Percentiles rank a stretch among this genome's conserved stretches.
phyloP scores from a whole-genome alignment of 176 grass and related monocot species.

The Musa itinerans region DNA sequence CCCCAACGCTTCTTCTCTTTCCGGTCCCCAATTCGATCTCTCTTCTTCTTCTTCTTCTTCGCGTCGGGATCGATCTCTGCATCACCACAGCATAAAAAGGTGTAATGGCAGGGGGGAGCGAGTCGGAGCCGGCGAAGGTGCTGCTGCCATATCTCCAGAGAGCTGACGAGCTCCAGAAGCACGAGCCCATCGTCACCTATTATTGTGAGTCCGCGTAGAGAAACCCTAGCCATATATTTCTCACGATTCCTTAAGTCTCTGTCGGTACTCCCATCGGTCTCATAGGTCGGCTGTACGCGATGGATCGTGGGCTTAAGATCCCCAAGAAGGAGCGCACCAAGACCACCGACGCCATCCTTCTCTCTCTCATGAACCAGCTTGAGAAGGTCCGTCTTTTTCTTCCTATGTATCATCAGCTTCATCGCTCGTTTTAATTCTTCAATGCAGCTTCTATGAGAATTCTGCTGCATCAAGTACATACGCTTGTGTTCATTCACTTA shows the following conservation, averaged over 20 bases:
- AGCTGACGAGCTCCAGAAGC: conserved; percentile 98
- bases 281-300: conserved; percentile 59
- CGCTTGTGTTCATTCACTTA: no score
- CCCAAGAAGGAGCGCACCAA: conserved; percentile 66
- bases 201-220: conserved; percentile 40
- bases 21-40: neutral
- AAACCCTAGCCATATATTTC: neutral
- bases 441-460: no score
- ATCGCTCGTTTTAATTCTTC: neutral
- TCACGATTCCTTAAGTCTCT: neutral
- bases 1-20: neutral
- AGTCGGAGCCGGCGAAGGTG: conserved; percentile 71
- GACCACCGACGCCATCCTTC: conserved; percentile 59
- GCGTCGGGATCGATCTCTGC: no score
- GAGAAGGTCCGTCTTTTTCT: conserved; percentile 56
- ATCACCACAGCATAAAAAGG: neutral
- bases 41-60: neutral
- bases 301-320: conserved; percentile 59
- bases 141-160: conserved; percentile 95
- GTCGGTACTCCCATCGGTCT: neutral
- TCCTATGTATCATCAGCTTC: neutral
- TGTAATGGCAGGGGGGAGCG: neutral
- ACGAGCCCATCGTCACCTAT: conserved; percentile 94
- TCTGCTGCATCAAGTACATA: no score
- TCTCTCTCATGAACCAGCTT: conserved; percentile 87